Evolutionary conservation across 192 early-diverging fungal genomes (phyloP), one percentile per base, ranked within the genome.

Genomic region (Dispira parvispora): DNA sequence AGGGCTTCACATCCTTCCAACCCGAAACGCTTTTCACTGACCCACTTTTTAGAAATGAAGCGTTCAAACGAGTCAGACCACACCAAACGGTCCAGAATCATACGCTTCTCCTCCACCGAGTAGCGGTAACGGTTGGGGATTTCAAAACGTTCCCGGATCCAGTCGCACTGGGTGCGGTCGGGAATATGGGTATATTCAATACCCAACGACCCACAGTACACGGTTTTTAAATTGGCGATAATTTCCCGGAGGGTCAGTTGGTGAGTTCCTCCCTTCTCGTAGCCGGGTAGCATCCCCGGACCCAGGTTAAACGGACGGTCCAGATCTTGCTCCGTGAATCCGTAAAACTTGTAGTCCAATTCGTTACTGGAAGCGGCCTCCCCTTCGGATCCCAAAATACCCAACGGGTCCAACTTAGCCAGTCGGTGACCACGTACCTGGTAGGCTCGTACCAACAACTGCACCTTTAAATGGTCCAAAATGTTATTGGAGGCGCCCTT

Each of bases 141-240:
- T 78, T 99, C 96, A 65, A 99, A 79, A 52, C 85, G 84, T 64
- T 83, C 74, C 45, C 93, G 81, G 68, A 99, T 88, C 96, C 96
- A 99, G 79, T 99, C 92, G 76, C 93, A 96, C 71, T 89, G 87
- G 42, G 75, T 82, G 66, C 93, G 88, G 76, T 96, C 94, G 54
- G 90, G 86, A 71, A 99, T 99, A 77, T 99, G 96, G 62, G 91
- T 92, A 78, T 96, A 99, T 75, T 99, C 96, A 64, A 96, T 80
- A 73, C 93, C 96, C 46, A 96, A 84, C n/a, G 87, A 82, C 47
- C 90, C 87, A 67, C 90, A 92, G 75, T 99, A 99, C 52, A 89
- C 90, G 54, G 68, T 72, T 73, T 91, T 80, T 56, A 96, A 78
- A 53, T 75, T 75, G 45, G 83, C 71, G 55, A 99, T 75, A 58